Evolutionary conservation across 805 yeast genomes (phyloP), one percentile per base, ranked within the genome.

Genomic region (Metschnikowia rubicola): DNA sequence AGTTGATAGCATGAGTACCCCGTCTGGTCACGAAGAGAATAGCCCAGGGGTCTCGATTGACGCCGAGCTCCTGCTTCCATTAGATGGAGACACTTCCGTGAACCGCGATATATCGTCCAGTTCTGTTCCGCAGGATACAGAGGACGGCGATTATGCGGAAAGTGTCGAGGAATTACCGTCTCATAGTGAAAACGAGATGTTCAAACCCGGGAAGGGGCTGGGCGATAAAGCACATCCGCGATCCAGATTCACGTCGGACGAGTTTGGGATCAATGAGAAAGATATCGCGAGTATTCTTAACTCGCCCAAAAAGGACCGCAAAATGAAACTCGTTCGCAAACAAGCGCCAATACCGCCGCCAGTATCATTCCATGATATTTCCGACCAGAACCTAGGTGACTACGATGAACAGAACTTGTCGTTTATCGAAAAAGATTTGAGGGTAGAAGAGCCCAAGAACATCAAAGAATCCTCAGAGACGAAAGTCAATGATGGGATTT

Each of bases 371-470:
- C 58, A 55, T 44, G 67, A 66, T 39, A 28, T 57, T 10, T 66
- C 70, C 2, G 56, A 60, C 39, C 70, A 61, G 15, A 62, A 67
- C 32, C 43, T 66, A 4, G 73, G 72, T 15, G 73, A 68, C 35
- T 68, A 69, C 41, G 68, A 61, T 7, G 74, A 67, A 45, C 54
- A 56, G 3, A 63, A 68, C 46, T 30, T 69, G 4, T 58, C 62
- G 3, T 61, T 51, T 37, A 46, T 65, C 30, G 73, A 69, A 32
- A 49, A 39, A 9, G 43, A 45, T 10, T 13, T 49, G 8, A 28
- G 30, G 31, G 12, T 32, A n/a, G 41, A 26, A 7, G 15, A 26
- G 4, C 17, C 37, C 17, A n/a, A 11, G 33, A 31, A 31, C 6
- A 11, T 8, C n/a, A n/a, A 31, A 21, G 26, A 21, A 5, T 21